Percentiles rank a stretch among this genome's conserved stretches.
phyloP scores from a whole-genome alignment of 1,284 basidiomycete species.

The Tilletia indica region DNA sequence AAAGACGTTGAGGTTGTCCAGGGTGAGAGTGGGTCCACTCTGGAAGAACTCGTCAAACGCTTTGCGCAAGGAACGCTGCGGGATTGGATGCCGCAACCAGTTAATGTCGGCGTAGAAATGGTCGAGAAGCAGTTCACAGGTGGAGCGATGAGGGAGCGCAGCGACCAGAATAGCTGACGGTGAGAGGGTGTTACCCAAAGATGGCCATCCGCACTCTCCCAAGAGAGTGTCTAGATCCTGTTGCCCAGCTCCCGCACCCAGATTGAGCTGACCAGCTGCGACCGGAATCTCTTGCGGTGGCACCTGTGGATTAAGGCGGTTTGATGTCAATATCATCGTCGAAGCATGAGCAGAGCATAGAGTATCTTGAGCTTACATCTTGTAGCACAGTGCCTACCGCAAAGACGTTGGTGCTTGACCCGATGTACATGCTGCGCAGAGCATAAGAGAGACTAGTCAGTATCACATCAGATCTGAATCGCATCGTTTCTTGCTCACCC shows the following conservation, averaged over 20 bases:
- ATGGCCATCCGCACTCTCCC: conserved; percentile 40
- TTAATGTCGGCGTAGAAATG: conserved; percentile 48
- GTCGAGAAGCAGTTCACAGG: conserved; percentile 35
- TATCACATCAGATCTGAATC: too few relatives aligned
- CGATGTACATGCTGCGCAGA: background rate
- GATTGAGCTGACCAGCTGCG: background rate
- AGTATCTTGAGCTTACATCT: background rate
- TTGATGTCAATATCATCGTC: background rate
- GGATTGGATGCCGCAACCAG: conserved; percentile 48
- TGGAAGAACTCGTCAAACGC: conserved; percentile 30
- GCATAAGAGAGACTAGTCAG: background rate
- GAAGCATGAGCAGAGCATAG: background rate
- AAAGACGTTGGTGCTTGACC: background rate
- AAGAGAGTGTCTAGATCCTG: conserved; percentile 39
- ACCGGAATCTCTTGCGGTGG: conserved; percentile 9
- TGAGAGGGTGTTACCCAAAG: conserved; percentile 24
- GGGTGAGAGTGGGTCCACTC: conserved; percentile 37
- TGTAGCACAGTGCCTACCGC: conserved; percentile 8
- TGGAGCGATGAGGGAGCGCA: conserved; percentile 32
- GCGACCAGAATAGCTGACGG: conserved; percentile 29
- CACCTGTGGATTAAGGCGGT: background rate
- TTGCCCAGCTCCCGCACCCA: background rate
- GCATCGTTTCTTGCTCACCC: background rate
- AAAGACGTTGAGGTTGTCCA: conserved; percentile 43
- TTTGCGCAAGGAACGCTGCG: conserved; percentile 32